Percentiles rank a stretch among this genome's conserved stretches.
Conservation (phyloP, 2,329 filamentous ascomycete genomes). For the Fusarium protoensiforme region DNA sequence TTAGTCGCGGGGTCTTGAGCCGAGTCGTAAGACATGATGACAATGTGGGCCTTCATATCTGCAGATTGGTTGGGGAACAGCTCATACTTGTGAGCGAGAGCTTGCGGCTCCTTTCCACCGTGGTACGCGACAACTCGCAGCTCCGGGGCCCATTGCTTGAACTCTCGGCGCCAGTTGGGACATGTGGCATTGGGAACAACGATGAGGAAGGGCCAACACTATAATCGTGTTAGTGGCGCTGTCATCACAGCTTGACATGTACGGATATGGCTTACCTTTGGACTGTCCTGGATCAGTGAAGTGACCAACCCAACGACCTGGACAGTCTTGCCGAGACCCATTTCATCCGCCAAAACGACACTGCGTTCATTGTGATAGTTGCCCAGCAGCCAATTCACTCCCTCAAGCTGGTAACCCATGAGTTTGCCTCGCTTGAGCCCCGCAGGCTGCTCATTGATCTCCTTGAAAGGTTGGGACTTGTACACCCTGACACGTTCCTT, state of each 20-base stretch:
- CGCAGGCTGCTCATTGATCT: conserved; percentile 77
- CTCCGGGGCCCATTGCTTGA: conserved; percentile 90
- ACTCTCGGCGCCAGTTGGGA: conserved; percentile 96
- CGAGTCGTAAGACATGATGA: conserved; percentile 95
- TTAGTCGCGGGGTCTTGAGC: conserved; percentile 78
- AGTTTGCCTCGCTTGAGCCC: conserved; percentile 81
- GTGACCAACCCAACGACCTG: conserved; percentile 88
- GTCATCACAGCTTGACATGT: background rate
- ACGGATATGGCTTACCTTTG: conserved; percentile 52
- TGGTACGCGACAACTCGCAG: conserved; percentile 94
- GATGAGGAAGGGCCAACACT: conserved; percentile 90
- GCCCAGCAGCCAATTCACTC: conserved; percentile 93
- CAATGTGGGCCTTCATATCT: conserved; percentile 86
- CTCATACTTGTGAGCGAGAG: conserved; percentile 84
- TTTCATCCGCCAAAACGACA: conserved; percentile 94
- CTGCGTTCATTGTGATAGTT: conserved; percentile 87
- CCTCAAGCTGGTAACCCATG: conserved; percentile 94
- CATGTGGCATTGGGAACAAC: conserved; percentile 96
- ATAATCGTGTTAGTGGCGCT: conserved; percentile 22
- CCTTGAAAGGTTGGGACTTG: conserved; percentile 73
- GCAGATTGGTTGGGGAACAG: conserved; percentile 76
- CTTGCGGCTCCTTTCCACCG: conserved; percentile 78
- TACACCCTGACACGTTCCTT: conserved; percentile 75
- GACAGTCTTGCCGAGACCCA: conserved; percentile 97
- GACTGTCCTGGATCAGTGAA: conserved; percentile 73